Conservation (phyloP, 2,329 filamentous ascomycete genomes). For the Talaromyces verruculosus region DNA sequence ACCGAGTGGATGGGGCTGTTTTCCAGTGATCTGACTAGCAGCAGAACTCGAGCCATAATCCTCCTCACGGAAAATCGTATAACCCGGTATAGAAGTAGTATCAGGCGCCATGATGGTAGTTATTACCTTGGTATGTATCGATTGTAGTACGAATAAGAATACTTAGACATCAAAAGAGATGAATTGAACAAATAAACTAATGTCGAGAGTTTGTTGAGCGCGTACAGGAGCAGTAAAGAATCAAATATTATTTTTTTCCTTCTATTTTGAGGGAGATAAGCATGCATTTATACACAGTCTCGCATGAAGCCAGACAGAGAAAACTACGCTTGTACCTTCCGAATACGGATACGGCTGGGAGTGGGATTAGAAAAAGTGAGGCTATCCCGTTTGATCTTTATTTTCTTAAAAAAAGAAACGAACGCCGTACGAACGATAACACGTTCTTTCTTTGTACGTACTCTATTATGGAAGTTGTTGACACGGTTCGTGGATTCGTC, state of each 20-base stretch:
- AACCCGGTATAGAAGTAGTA: conserved; percentile 25
- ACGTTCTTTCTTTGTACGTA: background rate
- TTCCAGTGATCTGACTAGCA: conserved; percentile 17
- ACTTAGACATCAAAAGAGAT: conserved; percentile 4
- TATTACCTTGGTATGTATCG: background rate
- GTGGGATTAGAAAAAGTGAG: background rate
- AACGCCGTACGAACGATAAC: background rate
- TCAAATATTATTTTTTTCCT: background rate
- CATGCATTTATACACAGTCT: conserved; percentile 3
- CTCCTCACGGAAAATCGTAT: conserved; percentile 24
- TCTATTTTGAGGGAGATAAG: background rate
- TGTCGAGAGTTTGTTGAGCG: background rate
- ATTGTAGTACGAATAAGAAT: background rate
- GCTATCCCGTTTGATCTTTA: conserved; percentile 2
- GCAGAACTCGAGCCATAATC: conserved; percentile 19
- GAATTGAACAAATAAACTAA: background rate
- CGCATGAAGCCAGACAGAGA: background rate
- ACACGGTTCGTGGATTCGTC: background rate
- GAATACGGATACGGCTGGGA: conserved; percentile 14
- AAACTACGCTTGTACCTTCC: conserved; percentile 20
- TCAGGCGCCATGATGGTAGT: conserved; percentile 23
- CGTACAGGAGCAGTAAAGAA: background rate
- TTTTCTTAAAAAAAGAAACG: background rate
- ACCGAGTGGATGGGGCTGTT: conserved; percentile 23
- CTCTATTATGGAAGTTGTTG: no score